Base-by-base conservation (phyloP, 192 early-diverging fungal species). In the Backusella sp. region DNA sequence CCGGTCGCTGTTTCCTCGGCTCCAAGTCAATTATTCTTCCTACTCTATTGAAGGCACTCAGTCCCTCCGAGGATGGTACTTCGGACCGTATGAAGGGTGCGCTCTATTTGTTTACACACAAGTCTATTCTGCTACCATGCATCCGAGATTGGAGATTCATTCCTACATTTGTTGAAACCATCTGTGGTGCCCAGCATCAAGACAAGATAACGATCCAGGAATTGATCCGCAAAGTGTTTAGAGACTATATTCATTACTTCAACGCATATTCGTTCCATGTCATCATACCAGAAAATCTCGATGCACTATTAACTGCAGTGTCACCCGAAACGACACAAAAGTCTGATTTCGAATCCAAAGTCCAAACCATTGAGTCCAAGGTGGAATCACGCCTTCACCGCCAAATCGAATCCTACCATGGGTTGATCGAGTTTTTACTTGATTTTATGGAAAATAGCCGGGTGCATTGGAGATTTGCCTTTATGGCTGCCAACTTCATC, bases 391-490 rank as follows among this genome's bases (percentile, higher is more conserved):
- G 56, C 17, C 19, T 59, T 32, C 15, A 42, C 34, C 14, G 39
- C 41, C 79, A 76, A 72, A 72, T 83, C 56, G 79, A 86, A 65
- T 77, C 85, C 0, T 83, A 83, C n/a, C 75, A 82, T 53, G 74
- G 80, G 32, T 65, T 87, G 17, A 49, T 83, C 19, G 34, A 46
- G n/a, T 72, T 32, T 17, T 84, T 97, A 73, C 83, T 93, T 17
- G 86, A 83, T 17, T 77, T 94, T 41, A 75, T 92, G 28, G 83
- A 88, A 46, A 84, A 89, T 52, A 82, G 86, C 2, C 85, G 84
- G 9, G 80, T 94, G 0, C 96, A 95, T 36, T 95, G 96, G 95
- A 89, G 94, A 14, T 95, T 94, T 84, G 86, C 89, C 0, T 86
- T 90, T 3, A 94, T 97, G 88, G 86, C 92, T 6, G 87, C 92